These are phyloP conservation scores for Plantago major DNA, from an alignment of 257 asterid genomes.

Conservation along the genomic window DNA sequence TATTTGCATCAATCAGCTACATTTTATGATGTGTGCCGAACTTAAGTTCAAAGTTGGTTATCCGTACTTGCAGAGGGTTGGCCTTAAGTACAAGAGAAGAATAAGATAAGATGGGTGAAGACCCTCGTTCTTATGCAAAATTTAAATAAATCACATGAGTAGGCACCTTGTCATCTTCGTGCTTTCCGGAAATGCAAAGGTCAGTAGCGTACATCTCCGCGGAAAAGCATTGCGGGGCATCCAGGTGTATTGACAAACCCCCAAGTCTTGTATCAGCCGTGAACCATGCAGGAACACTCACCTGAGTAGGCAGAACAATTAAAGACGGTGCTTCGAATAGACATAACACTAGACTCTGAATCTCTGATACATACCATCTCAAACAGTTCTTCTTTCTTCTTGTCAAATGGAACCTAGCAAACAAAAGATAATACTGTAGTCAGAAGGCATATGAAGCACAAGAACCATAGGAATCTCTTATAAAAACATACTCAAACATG, in stretches of 20 bases:
- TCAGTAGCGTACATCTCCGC: slow-evolving; percentile 96
- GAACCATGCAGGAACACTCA: slow-evolving; percentile 96
- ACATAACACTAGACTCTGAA: slow-evolving; percentile 5
- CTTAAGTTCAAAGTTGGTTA: too few relatives aligned
- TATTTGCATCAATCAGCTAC: too few relatives aligned
- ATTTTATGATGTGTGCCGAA: too few relatives aligned
- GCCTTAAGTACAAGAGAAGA: too few relatives aligned
- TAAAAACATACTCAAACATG: background rate
- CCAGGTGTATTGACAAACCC: slow-evolving; percentile 75
- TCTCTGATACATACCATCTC: slow-evolving; percentile 68
- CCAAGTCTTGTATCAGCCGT: slow-evolving; percentile 92
- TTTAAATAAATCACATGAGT: background rate
- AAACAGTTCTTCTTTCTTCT: slow-evolving; percentile 93
- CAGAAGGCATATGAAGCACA: background rate
- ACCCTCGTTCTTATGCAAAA: background rate
- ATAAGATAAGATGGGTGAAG: background rate
- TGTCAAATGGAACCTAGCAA: slow-evolving; percentile 78
- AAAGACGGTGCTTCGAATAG: slow-evolving; percentile 16
- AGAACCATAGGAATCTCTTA: background rate
- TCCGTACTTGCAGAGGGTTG: too few relatives aligned
- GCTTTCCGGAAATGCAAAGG: slow-evolving; percentile 67
- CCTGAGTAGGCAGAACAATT: slow-evolving; percentile 46
- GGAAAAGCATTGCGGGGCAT: slow-evolving; percentile 83
- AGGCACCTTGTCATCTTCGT: slow-evolving; percentile 93
- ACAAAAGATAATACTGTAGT: slow-evolving; percentile 13